A percentile compares a stretch with the other conserved stretches of the same genome.
These are phyloP conservation scores for Solanum stenotomum DNA, from an alignment of 257 asterid genomes.

Conservation along the genomic window DNA sequence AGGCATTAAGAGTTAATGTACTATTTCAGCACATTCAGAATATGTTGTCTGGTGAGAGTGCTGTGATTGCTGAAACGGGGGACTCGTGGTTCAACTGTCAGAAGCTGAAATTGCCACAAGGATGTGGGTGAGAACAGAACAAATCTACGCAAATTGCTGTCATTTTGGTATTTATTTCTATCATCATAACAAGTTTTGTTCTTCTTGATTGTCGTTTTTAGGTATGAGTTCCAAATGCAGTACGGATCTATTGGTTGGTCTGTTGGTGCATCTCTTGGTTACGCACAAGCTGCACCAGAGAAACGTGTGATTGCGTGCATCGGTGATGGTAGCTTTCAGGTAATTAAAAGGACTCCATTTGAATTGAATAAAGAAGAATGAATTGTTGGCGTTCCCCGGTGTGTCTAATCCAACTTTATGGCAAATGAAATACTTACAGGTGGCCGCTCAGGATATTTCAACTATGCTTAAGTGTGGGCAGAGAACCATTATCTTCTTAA, in stretches of 20 bases:
- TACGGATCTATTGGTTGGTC: constrained; percentile 88
- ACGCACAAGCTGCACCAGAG: constrained; percentile 60
- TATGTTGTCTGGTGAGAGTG: constrained; percentile 50
- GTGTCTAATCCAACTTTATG: background rate
- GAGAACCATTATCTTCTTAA: constrained; percentile 49
- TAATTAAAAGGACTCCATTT: background rate
- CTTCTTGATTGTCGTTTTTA: constrained; percentile 9
- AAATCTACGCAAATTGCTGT: background rate
- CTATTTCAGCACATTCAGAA: constrained; percentile 41
- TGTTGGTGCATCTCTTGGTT: background rate
- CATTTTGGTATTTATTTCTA: background rate
- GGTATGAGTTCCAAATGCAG: constrained; percentile 79
- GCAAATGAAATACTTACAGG: constrained; percentile 18
- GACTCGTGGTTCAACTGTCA: constrained; percentile 90
- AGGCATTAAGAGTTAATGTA: constrained; percentile 63
- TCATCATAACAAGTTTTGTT: background rate
- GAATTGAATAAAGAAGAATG: background rate
- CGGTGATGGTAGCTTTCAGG: constrained; percentile 93
- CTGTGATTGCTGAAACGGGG: constrained; percentile 43
- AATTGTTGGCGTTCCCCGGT: background rate
- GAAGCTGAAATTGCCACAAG: constrained; percentile 54
- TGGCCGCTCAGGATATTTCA: constrained; percentile 64
- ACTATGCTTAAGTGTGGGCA: constrained; percentile 61
- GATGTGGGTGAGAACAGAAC: constrained; percentile 47
- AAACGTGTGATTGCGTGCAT: constrained; percentile 71